Base-by-base conservation (phyloP, 345 rosid species). In the Nasturtium officinale region DNA sequence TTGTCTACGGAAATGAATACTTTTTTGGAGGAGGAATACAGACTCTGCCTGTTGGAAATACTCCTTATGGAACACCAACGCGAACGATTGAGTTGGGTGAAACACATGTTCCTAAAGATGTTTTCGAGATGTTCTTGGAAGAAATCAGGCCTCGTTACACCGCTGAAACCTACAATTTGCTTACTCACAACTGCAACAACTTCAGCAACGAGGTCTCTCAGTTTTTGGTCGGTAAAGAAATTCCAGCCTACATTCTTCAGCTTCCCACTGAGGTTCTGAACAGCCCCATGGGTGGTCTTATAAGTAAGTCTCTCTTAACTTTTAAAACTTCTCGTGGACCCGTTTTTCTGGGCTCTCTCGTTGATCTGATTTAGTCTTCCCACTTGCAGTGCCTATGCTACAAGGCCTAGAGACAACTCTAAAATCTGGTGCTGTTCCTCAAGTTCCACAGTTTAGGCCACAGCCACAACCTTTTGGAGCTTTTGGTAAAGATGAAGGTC, bases 11-110 rank as follows among this genome's bases (percentile, higher is more conserved):
- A 18, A 83, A 67, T 6, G 99, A 95, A 65, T 95, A 92, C 72
- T 95, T 65, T 67, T 90, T 95, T 71, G 96, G 98, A 20, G 92
- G 92, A 77, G 99, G 99, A 9, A 95, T 95, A 61, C 99, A 92
- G 21, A 85, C 83, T 45, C 48, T 79, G 6, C 71, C 83, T 25
- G 86, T 79, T 62, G 98, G 98, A 73, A 76, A 76, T 17, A 87
- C 99, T 35, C 96, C 86, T 0, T 91, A 95, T 65, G 99, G 99
- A 30, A 77, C 59, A 40, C 97, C 98, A 1, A 13, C 89, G 5
- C 87, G 86, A 54, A 90, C 82, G 0, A 68, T 91, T 8, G 92
- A 95, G 52, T 52, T 95, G 82, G 99, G 99, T 30, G 77, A 80
- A 35, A 82, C 99, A 30, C 90, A 90, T 69, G 90, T 95, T 10